Evolutionary conservation across 2,329 filamentous ascomycete species (phyloP).

Genomic region (Claviceps sp.): DNA sequence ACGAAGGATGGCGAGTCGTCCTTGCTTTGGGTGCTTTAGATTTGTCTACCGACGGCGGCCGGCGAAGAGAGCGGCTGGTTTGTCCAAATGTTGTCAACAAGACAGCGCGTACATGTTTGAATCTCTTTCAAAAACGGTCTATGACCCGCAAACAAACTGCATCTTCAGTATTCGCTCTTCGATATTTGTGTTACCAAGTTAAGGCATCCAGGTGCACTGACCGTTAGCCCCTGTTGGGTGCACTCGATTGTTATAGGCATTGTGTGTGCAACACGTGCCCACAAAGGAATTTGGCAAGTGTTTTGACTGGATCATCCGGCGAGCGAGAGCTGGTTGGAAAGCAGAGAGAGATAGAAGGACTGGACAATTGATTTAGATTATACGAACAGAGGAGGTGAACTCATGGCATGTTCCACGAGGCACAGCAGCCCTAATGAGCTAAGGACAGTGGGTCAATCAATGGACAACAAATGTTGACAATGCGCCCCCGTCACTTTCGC

Average conservation of each 20-base stretch:
- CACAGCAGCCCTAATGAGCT: neutral
- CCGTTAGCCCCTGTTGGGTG: neutral
- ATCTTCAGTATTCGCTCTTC: neutral
- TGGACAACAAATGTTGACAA: neutral
- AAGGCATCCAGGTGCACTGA: slow-evolving; percentile 4
- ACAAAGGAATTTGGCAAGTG: neutral
- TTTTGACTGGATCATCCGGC: neutral
- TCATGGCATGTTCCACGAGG: neutral
- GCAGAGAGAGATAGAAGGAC: neutral
- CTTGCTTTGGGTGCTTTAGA: neutral
- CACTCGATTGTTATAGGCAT: neutral
- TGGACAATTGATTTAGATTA: neutral
- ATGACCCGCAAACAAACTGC: neutral
- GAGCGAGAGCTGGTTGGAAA: neutral
- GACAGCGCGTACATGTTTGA: neutral
- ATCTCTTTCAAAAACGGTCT: neutral
- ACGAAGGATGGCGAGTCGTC: neutral
- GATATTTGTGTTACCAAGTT: slow-evolving; percentile 1
- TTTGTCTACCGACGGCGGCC: neutral
- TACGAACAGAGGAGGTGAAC: neutral
- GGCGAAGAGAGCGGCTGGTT: neutral
- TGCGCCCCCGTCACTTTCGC: neutral
- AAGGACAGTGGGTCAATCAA: neutral
- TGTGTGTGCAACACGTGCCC: slow-evolving; percentile 1
- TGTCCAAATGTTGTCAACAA: neutral